Conservation (phyloP, 2,329 filamentous ascomycete genomes). For the Pseudonectria buxi region DNA sequence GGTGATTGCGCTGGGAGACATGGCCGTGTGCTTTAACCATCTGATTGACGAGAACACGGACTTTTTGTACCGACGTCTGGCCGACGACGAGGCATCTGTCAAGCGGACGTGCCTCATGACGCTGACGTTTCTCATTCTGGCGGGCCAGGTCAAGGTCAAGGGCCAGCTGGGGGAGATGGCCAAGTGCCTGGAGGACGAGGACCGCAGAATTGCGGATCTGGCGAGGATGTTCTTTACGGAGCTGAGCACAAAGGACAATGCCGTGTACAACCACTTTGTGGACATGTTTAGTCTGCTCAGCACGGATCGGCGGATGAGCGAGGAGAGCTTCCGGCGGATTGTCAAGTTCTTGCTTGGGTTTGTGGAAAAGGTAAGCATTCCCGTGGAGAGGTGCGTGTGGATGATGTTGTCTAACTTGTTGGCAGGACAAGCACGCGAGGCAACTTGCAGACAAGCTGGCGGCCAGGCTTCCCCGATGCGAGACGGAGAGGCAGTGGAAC, state of each 20-base stretch:
- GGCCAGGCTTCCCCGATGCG: constrained; percentile 74
- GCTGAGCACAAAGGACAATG: constrained; percentile 95
- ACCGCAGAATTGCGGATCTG: constrained; percentile 88
- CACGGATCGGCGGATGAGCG: constrained; percentile 70
- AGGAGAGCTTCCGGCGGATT: constrained; percentile 79
- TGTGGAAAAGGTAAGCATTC: constrained; percentile 77
- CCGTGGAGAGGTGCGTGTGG: constrained; percentile 1
- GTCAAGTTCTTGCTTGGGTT: constrained; percentile 92
- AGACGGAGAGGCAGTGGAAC: constrained; percentile 93
- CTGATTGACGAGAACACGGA: constrained; percentile 99
- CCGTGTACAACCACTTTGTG: constrained; percentile 98
- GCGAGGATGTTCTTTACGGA: constrained; percentile 98
- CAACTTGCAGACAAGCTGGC: constrained; percentile 91
- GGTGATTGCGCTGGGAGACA: constrained; percentile 93
- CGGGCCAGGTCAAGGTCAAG: constrained; percentile 98
- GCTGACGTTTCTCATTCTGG: constrained; percentile 90
- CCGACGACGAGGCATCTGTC: constrained; percentile 80
- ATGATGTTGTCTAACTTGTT: constrained; percentile 15
- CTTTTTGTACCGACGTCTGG: constrained; percentile 89
- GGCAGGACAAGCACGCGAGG: constrained; percentile 90
- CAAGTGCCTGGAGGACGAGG: constrained; percentile 95
- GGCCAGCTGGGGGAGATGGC: constrained; percentile 98
- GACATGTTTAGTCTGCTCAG: constrained; percentile 96
- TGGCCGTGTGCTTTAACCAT: constrained; percentile 99
- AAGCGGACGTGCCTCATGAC: constrained; percentile 99